Conservation (phyloP, 2,329 filamentous ascomycete species). For the Podosphaera fusca region DNA sequence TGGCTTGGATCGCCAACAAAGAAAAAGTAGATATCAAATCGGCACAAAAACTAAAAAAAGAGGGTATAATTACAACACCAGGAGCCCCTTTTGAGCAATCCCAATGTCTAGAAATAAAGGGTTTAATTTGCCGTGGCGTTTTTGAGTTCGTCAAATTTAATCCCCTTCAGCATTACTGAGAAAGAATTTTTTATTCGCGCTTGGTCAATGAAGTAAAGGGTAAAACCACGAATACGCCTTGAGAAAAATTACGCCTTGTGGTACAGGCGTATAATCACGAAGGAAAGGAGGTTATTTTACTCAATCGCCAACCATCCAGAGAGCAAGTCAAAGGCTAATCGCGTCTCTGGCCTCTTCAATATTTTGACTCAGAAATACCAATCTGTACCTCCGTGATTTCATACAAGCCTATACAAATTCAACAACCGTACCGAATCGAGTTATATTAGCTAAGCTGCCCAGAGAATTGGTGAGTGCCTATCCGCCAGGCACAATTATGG, state of each 20-base stretch:
- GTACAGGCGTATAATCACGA: neutral
- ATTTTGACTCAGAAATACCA: neutral
- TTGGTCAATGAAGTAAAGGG: neutral
- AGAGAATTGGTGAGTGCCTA: neutral
- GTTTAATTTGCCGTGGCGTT: neutral
- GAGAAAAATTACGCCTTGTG: neutral
- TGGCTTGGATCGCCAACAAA: no score
- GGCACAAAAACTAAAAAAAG: neutral
- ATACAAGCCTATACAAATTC: neutral
- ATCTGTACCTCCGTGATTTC: neutral
- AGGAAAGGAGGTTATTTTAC: neutral
- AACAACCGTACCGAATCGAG: no score
- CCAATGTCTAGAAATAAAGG: neutral
- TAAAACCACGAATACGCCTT: neutral
- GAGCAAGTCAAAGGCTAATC: neutral
- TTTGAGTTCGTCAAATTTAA: neutral
- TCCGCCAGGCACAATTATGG: no score
- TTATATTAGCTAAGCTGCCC: neutral
- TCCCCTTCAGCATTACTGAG: neutral
- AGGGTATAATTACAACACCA: neutral
- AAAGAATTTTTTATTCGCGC: neutral
- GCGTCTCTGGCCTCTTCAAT: neutral
- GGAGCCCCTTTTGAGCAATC: neutral
- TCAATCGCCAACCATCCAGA: neutral
- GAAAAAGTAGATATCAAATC: no score